Base-by-base conservation (phyloP, 2,329 filamentous ascomycete species). In the Aspergillus hortae region DNA sequence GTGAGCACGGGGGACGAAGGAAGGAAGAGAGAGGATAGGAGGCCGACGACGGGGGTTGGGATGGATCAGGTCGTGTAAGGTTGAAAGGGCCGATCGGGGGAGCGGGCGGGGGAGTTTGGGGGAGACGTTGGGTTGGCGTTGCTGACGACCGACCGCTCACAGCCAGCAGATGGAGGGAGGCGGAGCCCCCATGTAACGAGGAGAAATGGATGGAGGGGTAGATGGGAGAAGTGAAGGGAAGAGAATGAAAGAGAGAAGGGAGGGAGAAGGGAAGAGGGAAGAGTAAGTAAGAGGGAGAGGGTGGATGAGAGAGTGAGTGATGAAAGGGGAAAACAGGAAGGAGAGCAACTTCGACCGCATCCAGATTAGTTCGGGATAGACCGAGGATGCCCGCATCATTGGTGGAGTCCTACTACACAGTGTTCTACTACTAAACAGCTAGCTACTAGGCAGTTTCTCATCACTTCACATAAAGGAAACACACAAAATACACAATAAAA, bases 111-210 rank as follows among this genome's bases (percentile, higher is more conserved):
- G 57, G 54, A 53, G 55, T 30, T 6, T 9, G 27, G 27, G 27
- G 27, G 27, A 11, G 27, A 30, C 10, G 27, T 30, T 30, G 27
- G 27, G 42, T 41, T 53, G 48, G 53, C 51, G 57, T 56, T 53
- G 58, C 59, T 62, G 60, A 61, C 57, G 48, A 52, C 53, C 54
- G 54, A 52, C 53, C 54, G 54, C 53, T 53, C 51, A 55, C 56
- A 56, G 51, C 46, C 49, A 51, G 47, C 53, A 57, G 49, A 49
- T 49, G 58, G 48, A 49, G 55, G 50, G 44, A 48, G 51, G 51
- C 50, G 43, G 46, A 35, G 41, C 40, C 54, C 53, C 52, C 58
- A 62, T 61, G 41, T 56, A 56, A 30, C 27, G 27, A 30, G 7
- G 27, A 30, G 27, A 11, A 11, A 11, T 30, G 27, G 7, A 21